These are phyloP conservation scores for Neoascochyta sp. DNA, from an alignment of 2,329 filamentous ascomycete species.

Conservation along the genomic window DNA sequence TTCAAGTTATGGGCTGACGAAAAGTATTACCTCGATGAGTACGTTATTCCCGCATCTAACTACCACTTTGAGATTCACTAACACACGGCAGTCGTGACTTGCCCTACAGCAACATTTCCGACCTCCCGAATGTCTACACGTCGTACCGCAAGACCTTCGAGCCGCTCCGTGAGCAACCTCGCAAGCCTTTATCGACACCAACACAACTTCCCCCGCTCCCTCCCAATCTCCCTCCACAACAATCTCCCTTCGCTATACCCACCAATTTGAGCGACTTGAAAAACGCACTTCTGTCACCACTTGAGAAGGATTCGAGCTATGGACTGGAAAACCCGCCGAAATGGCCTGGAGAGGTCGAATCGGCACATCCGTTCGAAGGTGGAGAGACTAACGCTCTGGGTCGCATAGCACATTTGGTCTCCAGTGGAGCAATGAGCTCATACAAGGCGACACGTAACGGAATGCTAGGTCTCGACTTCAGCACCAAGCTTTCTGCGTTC, in stretches of 20 bases:
- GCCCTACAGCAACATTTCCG: constrained; percentile 52
- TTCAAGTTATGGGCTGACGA: constrained; percentile 69
- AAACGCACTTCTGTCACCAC: constrained; percentile 54
- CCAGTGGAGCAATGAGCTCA: constrained; percentile 55
- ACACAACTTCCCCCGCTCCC: constrained; percentile 58
- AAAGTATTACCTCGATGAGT: constrained; percentile 79
- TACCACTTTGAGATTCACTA: background rate
- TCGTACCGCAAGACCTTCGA: constrained; percentile 70
- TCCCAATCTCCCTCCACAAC: constrained; percentile 56
- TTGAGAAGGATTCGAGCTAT: constrained; percentile 44
- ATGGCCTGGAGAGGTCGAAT: constrained; percentile 52
- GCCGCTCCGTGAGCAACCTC: constrained; percentile 63
- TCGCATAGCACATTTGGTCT: constrained; percentile 59
- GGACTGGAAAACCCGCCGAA: constrained; percentile 52
- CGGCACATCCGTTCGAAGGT: constrained; percentile 64
- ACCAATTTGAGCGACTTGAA: constrained; percentile 52
- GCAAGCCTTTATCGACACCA: constrained; percentile 55
- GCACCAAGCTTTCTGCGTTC: constrained; percentile 72
- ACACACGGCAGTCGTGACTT: constrained; percentile 58
- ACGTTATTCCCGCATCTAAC: constrained; percentile 33
- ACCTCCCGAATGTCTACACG: constrained; percentile 73
- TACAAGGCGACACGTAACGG: constrained; percentile 73
- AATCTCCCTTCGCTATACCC: constrained; percentile 62
- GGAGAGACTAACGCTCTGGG: constrained; percentile 60
- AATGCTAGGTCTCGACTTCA: constrained; percentile 66